Evolutionary conservation across 73 alveolate species (phyloP).

Genomic region (Tetrahymena thermophila): DNA sequence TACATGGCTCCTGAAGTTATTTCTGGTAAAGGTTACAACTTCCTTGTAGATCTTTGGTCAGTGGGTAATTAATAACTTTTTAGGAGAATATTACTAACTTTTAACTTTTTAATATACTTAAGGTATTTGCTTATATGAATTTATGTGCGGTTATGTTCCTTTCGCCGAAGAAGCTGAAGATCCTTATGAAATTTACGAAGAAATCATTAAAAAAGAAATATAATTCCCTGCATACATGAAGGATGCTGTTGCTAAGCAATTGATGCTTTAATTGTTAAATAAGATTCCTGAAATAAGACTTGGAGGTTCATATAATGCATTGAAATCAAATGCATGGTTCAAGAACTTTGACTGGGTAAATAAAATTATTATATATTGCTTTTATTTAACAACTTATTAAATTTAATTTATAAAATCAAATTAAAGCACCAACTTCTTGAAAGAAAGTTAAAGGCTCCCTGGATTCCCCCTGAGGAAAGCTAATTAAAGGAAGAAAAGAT

Average conservation of each 20-base stretch:
- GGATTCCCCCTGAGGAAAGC: background rate
- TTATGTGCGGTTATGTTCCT: constrained; percentile 62
- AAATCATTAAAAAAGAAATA: constrained; percentile 16
- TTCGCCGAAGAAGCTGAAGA: constrained; percentile 71
- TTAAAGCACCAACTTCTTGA: background rate
- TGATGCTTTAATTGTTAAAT: constrained; percentile 18
- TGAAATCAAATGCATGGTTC: constrained; percentile 30
- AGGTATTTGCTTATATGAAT: constrained; percentile 49
- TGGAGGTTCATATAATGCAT: constrained; percentile 34
- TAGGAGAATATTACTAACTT: background rate
- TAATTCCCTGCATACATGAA: constrained; percentile 43
- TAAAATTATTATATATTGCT: background rate
- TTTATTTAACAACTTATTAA: background rate
- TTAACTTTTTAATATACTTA: background rate
- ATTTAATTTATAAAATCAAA: background rate
- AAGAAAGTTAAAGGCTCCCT: background rate
- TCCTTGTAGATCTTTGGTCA: constrained; percentile 38
- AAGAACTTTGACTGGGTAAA: constrained; percentile 38
- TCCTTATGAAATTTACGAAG: constrained; percentile 54
- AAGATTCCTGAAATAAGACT: constrained; percentile 35
- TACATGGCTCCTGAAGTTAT: constrained; percentile 52
- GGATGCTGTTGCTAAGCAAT: constrained; percentile 15
- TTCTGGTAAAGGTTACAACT: constrained; percentile 44
- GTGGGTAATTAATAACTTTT: constrained; percentile 16
- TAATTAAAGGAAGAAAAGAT: background rate